Evolutionary conservation across 75 land plant genomes (phyloP), one percentile per base, ranked within the genome.

Genomic region (Sequoiadendron giganteum): DNA sequence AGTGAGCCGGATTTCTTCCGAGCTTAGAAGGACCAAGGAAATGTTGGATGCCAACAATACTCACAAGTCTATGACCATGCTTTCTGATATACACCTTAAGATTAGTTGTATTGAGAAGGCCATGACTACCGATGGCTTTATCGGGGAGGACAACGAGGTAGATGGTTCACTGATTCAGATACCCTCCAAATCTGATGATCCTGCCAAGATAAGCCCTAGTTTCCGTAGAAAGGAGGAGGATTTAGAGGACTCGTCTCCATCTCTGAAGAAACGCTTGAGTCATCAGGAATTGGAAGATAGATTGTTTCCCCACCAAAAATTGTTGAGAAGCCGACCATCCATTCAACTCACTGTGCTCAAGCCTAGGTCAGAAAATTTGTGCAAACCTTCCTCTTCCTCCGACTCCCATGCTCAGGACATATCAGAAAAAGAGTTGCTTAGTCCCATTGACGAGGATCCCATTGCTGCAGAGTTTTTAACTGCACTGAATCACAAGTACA

Each of bases 51-150:
- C 65, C 77, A 92, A 93, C 87, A 94, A 97, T 18, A 91, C 93
- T 0, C 91, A 92, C 54, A 83, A 87, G 45, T 93, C 97, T 14
- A 95, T 92, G 87, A 87, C 86, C 36, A 87, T 95, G 55, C 90
- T 98, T 83, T 88, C 92, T 1, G 97, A 98, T 85, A 97, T 98
- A 76, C 97, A 95, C 86, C 91, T 86, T 36, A 95, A 94, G 89
- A 95, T 98, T 72, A 86, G 87, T 1, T 93, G 95, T 34, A 94
- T 97, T 68, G 99, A 98, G 91, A 97, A 92, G 80, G 95, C 93
- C n/a, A 94, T 98, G 89, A 87, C 88, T 18, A 30, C 18, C 85
- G 89, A 28, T 40, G 52, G 88, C 61, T 58, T 18, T 1, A 45
- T 83, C 5, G 89, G 90, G 72, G 77, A 75, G 77, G 5, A 75